phyloP scores from a whole-genome alignment of 768 basidiomycete species.

The Coprinellus micaceus region DNA sequence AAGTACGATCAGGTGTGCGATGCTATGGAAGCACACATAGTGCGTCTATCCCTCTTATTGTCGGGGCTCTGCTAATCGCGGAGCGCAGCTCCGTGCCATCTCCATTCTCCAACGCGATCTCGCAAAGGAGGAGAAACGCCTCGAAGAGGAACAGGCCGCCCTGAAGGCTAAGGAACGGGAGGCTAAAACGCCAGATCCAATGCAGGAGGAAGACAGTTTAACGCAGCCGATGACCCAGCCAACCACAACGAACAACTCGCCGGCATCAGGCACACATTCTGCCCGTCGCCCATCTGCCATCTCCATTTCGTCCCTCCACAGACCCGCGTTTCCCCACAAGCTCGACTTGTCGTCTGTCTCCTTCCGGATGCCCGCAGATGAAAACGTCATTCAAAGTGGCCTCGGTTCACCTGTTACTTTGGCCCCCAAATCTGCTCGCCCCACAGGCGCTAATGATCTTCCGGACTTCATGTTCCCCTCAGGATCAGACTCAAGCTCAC shows the following conservation, averaged over 20 bases:
- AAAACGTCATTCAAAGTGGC: constrained; percentile 55
- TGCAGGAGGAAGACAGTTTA: constrained; percentile 11
- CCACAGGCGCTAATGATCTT: constrained; percentile 50
- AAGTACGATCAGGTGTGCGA: constrained; percentile 81
- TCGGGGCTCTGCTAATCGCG: neutral
- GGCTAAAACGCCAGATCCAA: constrained; percentile 6
- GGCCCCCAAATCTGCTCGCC: constrained; percentile 74
- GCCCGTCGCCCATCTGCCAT: constrained; percentile 65
- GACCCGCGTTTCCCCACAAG: constrained; percentile 66
- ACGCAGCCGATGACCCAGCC: constrained; percentile 13
- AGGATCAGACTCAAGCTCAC: constrained; percentile 30
- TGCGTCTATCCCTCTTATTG: constrained; percentile 28
- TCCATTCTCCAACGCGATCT: constrained; percentile 70
- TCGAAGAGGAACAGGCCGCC: constrained; percentile 31
- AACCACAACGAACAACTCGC: constrained; percentile 23
- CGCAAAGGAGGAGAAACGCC: constrained; percentile 53
- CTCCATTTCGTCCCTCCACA: constrained; percentile 75
- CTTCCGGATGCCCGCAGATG: constrained; percentile 64
- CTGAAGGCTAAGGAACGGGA: neutral
- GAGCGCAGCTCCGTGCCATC: constrained; percentile 61
- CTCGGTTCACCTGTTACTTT: constrained; percentile 77
- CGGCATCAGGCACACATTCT: constrained; percentile 25
- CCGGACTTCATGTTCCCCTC: constrained; percentile 67
- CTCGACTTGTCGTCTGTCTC: constrained; percentile 76
- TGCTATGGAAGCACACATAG: constrained; percentile 68